These are phyloP conservation scores for Malbranchea cinnamomea DNA, from an alignment of 2,329 filamentous ascomycete genomes.

Conservation along the genomic window DNA sequence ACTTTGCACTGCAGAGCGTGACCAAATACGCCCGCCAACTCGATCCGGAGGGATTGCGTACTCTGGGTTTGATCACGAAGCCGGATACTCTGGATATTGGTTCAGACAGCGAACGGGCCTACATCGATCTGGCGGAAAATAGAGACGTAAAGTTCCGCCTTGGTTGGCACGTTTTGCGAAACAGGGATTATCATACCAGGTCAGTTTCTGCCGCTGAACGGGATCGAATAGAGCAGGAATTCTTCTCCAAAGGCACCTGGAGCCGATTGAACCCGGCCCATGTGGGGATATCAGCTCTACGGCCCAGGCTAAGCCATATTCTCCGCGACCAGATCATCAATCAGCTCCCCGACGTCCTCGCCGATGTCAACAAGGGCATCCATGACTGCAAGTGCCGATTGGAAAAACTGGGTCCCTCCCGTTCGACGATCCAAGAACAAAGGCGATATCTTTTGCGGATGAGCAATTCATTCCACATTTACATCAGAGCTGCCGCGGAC, in stretches of 20 bases:
- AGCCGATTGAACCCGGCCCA: conserved; percentile 8
- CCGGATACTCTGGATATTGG: conserved; percentile 15
- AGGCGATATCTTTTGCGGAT: conserved; percentile 28
- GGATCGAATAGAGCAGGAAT: conserved; percentile 12
- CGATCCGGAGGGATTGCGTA: conserved; percentile 15
- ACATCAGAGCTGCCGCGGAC: conserved; percentile 20
- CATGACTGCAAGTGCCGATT: conserved; percentile 24
- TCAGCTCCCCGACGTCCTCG: conserved; percentile 14
- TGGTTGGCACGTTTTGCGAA: conserved; percentile 18
- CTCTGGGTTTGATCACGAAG: conserved; percentile 21
- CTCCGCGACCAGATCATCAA: conserved; percentile 15
- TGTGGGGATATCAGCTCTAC: conserved; percentile 12
- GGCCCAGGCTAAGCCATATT: conserved; percentile 14
- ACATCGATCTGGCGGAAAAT: conserved; percentile 14
- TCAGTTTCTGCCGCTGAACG: conserved; percentile 8
- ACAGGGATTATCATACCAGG: conserved; percentile 11
- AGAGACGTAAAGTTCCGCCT: conserved; percentile 13
- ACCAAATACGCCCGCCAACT: conserved; percentile 21
- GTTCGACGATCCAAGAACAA: conserved; percentile 28
- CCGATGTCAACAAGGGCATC: conserved; percentile 17
- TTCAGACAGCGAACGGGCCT: conserved; percentile 15
- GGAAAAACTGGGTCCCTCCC: conserved; percentile 30
- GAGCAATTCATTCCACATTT: conserved; percentile 22
- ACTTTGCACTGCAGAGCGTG: conserved; percentile 44
- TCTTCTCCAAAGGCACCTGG: conserved; percentile 14